These are phyloP conservation scores for Aureobasidium sp. DNA, from an alignment of 2,329 filamentous ascomycete genomes.

Conservation along the genomic window DNA sequence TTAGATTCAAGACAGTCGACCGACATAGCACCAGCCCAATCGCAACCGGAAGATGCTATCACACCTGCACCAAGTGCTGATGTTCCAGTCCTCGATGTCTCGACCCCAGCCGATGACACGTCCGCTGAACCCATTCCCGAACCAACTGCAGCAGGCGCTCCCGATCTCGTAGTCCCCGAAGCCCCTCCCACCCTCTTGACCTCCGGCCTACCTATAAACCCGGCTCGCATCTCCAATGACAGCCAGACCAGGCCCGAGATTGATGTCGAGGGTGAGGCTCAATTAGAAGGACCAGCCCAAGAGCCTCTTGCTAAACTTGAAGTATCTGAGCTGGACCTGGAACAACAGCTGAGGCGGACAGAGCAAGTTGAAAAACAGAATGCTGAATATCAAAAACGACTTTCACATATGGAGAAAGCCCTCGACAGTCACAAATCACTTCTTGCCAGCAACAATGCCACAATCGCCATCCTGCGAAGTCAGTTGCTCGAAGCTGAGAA, in stretches of 20 bases:
- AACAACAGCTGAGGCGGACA: constrained; percentile 51
- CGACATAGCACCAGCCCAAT: constrained; percentile 19
- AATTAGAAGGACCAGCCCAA: background rate
- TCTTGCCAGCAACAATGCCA: constrained; percentile 52
- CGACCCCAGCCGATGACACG: background rate
- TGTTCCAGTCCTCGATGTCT: background rate
- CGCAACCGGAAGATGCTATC: constrained; percentile 15
- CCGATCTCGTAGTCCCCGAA: background rate
- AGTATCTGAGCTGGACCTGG: constrained; percentile 52
- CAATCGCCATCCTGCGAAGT: constrained; percentile 57
- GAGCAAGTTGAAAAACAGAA: constrained; percentile 50
- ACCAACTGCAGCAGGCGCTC: background rate
- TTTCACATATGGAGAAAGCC: constrained; percentile 46
- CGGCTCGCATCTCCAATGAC: constrained; percentile 24
- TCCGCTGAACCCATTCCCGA: constrained; percentile 1
- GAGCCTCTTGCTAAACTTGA: constrained; percentile 57
- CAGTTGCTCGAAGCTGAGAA: constrained; percentile 61
- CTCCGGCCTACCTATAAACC: constrained; percentile 28
- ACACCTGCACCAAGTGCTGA: background rate
- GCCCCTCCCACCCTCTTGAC: constrained; percentile 18
- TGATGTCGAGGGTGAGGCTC: constrained; percentile 10
- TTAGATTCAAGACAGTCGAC: constrained; percentile 33
- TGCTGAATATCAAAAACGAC: constrained; percentile 45
- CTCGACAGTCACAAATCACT: constrained; percentile 55
- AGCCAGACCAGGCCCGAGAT: constrained; percentile 18